Base-by-base conservation (phyloP, 805 yeast species). In the Spathaspora gorwiae region DNA sequence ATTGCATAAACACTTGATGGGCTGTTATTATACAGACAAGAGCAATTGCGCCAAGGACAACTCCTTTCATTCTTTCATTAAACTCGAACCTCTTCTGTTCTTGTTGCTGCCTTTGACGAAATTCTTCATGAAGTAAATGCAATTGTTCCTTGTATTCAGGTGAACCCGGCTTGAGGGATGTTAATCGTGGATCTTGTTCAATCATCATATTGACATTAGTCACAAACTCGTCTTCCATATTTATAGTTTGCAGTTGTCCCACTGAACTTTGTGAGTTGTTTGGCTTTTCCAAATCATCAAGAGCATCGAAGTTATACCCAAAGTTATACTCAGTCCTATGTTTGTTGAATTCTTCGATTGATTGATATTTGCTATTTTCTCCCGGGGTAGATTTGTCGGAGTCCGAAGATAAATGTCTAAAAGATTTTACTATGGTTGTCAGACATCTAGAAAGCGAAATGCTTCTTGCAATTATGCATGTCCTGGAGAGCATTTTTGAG, bases 31-130 rank as follows among this genome's bases (percentile, higher is more conserved):
- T 54, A 4, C 68, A 71, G 11, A 64, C 61, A 5, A 81, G 51
- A 1, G 70, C 59, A 6, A 60, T 47, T 0, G 70, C 26, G 3
- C 85, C 84, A 12, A 66, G 53, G 0, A 65, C 63, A 3, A 71
- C 54, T 0, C 78, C 80, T 50, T 75, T 73, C 42, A 73, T 47
- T 42, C 75, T 64, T 54, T 76, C 76, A 34, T 59, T 60, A 43
- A 64, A 51, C 53, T 77, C 80, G 48, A 61, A 65, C 24, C 66
- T 50, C 47, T 56, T 52, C 24, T 59, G 46, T 24, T 61, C 51
- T 37, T 54, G 62, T 38, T 59, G 61, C 36, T 64, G 68, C 14
- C 59, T 53, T 26, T 43, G 35, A 39, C 56, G 52, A 43, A 42
- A 53, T 37, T 60, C 67, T 45, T 65, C 53, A 35, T 64, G 64